These are phyloP conservation scores for Tillandsia leiboldiana DNA, from an alignment of 176 grass and related monocot species.

Conservation along the genomic window DNA sequence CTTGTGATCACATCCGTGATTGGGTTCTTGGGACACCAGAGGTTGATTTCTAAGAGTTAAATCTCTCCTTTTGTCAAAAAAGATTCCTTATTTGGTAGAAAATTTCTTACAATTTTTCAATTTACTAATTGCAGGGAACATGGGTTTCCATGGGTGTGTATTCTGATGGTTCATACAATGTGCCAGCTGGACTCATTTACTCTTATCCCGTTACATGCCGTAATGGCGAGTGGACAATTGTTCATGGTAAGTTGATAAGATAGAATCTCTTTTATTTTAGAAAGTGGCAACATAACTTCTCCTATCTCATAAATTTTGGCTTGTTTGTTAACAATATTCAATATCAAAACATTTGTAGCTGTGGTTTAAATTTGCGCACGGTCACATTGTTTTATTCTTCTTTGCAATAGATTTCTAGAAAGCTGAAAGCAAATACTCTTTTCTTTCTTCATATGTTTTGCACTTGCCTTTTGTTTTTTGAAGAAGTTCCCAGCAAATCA, in stretches of 20 bases:
- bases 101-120: background rate
- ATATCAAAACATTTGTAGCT: too few species aligned
- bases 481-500: too few species aligned
- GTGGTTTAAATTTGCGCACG: too few species aligned
- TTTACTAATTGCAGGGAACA: conserved; percentile 39
- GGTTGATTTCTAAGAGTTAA: conserved; percentile 26
- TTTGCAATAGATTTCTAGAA: too few species aligned
- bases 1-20: conserved; percentile 92
- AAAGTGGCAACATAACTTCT: too few species aligned
- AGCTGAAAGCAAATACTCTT: too few species aligned
- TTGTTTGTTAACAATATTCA: too few species aligned
- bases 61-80: background rate
- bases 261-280: background rate
- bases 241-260: conserved; percentile 51
- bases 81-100: background rate
- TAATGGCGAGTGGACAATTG: conserved; percentile 71
- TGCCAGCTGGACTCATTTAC: conserved; percentile 91
- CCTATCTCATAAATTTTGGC: too few species aligned
- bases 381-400: too few species aligned
- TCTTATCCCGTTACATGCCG: conserved; percentile 88
- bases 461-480: too few species aligned
- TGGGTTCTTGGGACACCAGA: conserved; percentile 94
- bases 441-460: too few species aligned
- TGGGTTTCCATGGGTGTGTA: conserved; percentile 97
- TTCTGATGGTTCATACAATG: conserved; percentile 88